These are phyloP conservation scores for Phytophthora colocasiae DNA, from an alignment of 352 stramenopile species.

Conservation along the genomic window DNA sequence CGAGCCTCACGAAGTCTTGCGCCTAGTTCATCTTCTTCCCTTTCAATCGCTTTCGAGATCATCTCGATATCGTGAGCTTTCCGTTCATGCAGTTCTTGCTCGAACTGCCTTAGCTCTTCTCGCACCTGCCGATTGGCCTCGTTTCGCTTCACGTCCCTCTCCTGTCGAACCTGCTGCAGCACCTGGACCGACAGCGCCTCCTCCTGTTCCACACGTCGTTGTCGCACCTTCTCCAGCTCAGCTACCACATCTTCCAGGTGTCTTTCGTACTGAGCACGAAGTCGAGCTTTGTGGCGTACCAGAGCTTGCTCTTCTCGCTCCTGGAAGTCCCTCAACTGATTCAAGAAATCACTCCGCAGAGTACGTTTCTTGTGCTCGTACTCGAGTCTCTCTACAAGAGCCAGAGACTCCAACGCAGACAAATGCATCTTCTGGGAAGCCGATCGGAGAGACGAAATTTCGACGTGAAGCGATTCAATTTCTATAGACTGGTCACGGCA, in stretches of 20 bases:
- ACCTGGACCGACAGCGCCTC: slow-evolving; percentile 57
- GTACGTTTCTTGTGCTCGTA: slow-evolving; percentile 83
- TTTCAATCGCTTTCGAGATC: slow-evolving; percentile 47
- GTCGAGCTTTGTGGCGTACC: slow-evolving; percentile 68
- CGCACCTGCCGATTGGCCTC: slow-evolving; percentile 54
- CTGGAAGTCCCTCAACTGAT: slow-evolving; percentile 71
- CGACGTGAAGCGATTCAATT: slow-evolving; percentile 59
- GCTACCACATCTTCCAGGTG: slow-evolving; percentile 69
- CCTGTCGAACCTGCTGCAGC: slow-evolving; percentile 58
- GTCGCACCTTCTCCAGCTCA: slow-evolving; percentile 66
- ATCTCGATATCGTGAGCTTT: slow-evolving; percentile 54
- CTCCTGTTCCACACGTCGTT: slow-evolving; percentile 67
- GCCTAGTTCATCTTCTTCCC: slow-evolving; percentile 52
- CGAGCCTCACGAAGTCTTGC: slow-evolving; percentile 40
- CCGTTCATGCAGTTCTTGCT: slow-evolving; percentile 53
- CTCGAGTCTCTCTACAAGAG: slow-evolving; percentile 56
- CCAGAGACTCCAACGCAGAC: slow-evolving; percentile 59
- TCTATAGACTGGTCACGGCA: slow-evolving; percentile 60
- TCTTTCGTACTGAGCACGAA: slow-evolving; percentile 68
- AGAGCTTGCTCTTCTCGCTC: slow-evolving; percentile 74
- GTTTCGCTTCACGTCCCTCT: slow-evolving; percentile 54
- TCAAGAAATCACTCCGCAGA: slow-evolving; percentile 64
- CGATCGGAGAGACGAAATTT: slow-evolving; percentile 58
- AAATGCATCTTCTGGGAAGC: slow-evolving; percentile 58
- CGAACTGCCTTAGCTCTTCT: slow-evolving; percentile 58